These are phyloP conservation scores for Suillus luteus DNA, from an alignment of 768 basidiomycete species.

Conservation along the genomic window DNA sequence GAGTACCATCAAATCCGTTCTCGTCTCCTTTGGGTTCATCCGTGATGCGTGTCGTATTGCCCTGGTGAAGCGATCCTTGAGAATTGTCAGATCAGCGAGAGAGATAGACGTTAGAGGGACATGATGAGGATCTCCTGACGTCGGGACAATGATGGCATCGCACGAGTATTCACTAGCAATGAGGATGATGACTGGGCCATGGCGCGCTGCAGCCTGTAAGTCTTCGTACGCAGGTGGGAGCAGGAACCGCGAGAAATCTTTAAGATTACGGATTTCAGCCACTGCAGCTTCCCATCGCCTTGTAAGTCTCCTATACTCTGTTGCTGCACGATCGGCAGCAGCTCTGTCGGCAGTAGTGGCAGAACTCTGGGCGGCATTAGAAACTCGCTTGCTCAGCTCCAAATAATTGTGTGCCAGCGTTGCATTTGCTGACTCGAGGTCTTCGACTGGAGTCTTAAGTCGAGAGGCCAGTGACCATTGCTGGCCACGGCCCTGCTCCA, in stretches of 20 bases:
- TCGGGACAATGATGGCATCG: no score
- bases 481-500: not conserved
- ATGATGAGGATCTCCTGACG: no score
- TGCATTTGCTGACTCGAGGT: not conserved
- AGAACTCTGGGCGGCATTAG: not conserved
- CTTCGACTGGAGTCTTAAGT: not conserved
- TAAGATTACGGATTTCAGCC: conserved; percentile 9
- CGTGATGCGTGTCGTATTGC: not conserved
- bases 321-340: not conserved
- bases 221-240: conserved; percentile 16
- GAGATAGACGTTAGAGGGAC: not conserved
- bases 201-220: not conserved
- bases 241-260: conserved; percentile 11
- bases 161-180: no score
- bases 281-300: not conserved
- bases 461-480: not conserved
- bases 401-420: no score
- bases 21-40: no score
- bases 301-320: accelerated
- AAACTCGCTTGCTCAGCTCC: not conserved
- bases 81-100: not conserved
- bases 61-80: not conserved
- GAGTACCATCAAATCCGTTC: not conserved
- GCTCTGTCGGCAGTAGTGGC: not conserved
- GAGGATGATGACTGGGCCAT: no score